A percentile compares a stretch with the other conserved stretches of the same genome.
These are phyloP conservation scores for Neofusicoccum kwambonambiense DNA, from an alignment of 2,329 filamentous ascomycete genomes.

Conservation along the genomic window DNA sequence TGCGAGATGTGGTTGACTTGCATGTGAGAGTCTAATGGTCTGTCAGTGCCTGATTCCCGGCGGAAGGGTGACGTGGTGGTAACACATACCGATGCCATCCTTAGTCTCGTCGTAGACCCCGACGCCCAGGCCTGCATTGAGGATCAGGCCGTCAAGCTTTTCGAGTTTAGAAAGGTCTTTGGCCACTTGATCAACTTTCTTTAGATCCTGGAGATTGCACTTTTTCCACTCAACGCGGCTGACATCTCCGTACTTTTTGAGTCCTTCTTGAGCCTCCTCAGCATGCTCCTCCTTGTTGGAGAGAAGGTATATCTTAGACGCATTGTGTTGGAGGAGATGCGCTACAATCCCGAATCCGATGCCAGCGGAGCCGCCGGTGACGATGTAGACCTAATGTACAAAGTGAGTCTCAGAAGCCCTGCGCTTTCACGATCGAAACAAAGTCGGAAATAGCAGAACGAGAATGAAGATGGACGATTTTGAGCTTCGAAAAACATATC, in stretches of 20 bases:
- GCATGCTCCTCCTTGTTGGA: conserved; percentile 51
- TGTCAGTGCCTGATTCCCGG: not conserved
- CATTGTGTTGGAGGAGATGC: conserved; percentile 53
- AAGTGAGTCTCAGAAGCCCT: not conserved
- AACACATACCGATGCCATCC: conserved; percentile 43
- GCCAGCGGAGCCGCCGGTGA: conserved; percentile 51
- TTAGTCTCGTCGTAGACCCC: conserved; percentile 49
- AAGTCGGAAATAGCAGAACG: too few relatives aligned
- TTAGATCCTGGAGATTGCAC: conserved; percentile 48
- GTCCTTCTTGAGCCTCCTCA: conserved; percentile 43
- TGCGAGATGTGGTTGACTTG: conserved; percentile 53
- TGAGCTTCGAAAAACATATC: too few relatives aligned
- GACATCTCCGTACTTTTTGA: conserved; percentile 47
- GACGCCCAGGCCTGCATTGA: conserved; percentile 52
- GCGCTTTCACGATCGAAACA: not conserved
- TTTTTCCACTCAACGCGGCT: conserved; percentile 46
- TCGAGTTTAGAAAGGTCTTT: conserved; percentile 43
- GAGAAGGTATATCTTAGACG: conserved; percentile 48
- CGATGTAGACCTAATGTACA: conserved; percentile 41
- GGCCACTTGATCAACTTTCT: conserved; percentile 47
- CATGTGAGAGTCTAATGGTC: conserved; percentile 44
- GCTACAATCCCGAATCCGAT: conserved; percentile 54
- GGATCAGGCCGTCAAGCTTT: conserved; percentile 48
- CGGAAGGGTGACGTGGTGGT: not conserved
- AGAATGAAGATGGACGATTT: too few relatives aligned